A percentile compares a stretch with the other conserved stretches of the same genome.
Evolutionary conservation across 495 filamentous ascomycete genomes (phyloP).

Genomic region (Aspergillus incahuasiensis): DNA sequence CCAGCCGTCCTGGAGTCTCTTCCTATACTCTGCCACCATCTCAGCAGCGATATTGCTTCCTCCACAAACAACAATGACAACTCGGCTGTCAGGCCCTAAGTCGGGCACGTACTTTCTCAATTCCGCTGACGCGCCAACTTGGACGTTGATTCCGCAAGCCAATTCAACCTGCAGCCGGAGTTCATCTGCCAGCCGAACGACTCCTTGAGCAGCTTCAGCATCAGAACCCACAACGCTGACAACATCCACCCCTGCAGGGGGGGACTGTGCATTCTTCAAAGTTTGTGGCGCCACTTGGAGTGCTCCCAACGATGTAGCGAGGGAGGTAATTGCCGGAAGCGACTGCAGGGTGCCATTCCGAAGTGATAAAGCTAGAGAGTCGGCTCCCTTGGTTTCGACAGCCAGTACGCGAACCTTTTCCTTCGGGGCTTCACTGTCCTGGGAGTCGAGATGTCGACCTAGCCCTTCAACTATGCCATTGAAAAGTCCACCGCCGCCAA

Average conservation of each 20-base stretch:
- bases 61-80: constrained; percentile 83
- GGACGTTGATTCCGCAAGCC: constrained; percentile 74
- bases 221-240: constrained; percentile 66
- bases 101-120: constrained; percentile 52
- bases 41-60: constrained; percentile 66
- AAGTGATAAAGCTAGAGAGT: constrained; percentile 59
- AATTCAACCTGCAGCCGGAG: constrained; percentile 71
- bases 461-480: constrained; percentile 70
- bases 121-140: constrained; percentile 39
- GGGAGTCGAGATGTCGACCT: constrained; percentile 34
- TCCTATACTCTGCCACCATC: constrained; percentile 58
- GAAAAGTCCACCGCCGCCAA: constrained; percentile 84
- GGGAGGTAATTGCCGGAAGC: constrained; percentile 67
- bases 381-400: constrained; percentile 73
- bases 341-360: constrained; percentile 51
- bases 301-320: constrained; percentile 73
- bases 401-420: constrained; percentile 57
- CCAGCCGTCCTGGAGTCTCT: constrained; percentile 36
- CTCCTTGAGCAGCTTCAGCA: constrained; percentile 69
- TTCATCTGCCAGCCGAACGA: constrained; percentile 69
- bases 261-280: constrained; percentile 51
- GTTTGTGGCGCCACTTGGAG: constrained; percentile 60
- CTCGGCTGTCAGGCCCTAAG: constrained; percentile 53
- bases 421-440: not conserved
- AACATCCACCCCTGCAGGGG: constrained; percentile 43